Evolutionary conservation across 1,284 basidiomycete species (phyloP).

Genomic region (Heterobasidion irregulare): DNA sequence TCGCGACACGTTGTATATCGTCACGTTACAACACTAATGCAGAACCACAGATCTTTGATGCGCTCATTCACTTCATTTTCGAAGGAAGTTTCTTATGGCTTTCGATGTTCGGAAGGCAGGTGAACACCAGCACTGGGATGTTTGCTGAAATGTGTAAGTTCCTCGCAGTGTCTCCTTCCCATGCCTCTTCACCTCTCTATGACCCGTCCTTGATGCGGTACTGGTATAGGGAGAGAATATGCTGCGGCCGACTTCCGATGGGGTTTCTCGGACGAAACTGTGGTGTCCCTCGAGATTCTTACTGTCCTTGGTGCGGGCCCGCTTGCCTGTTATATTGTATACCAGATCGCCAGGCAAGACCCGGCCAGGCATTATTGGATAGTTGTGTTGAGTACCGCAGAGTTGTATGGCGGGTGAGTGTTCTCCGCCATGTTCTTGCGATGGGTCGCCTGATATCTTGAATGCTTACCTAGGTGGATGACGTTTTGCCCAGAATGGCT

Average conservation of each 20-base stretch:
- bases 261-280: conserved; percentile 69
- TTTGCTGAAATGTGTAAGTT: conserved; percentile 72
- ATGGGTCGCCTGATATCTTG: too few species aligned
- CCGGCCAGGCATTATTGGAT: conserved; percentile 75
- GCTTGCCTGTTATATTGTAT: conserved; percentile 61
- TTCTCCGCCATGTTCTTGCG: background rate
- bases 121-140: conserved; percentile 58
- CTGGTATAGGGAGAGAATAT: conserved; percentile 50
- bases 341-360: conserved; percentile 53
- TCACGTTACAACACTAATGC: background rate
- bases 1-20: background rate
- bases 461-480: conserved; percentile 54
- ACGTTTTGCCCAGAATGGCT: conserved; percentile 84
- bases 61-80: conserved; percentile 69
- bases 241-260: conserved; percentile 74
- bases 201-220: background rate
- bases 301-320: conserved; percentile 75
- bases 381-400: conserved; percentile 64
- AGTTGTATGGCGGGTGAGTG: conserved; percentile 68
- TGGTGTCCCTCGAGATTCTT: conserved; percentile 75
- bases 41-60: conserved; percentile 55
- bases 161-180: background rate
- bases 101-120: conserved; percentile 64
- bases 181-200: background rate
- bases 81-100: conserved; percentile 75